Conservation (phyloP, 139 green algal genomes). For the Coelastrella sp. region DNA sequence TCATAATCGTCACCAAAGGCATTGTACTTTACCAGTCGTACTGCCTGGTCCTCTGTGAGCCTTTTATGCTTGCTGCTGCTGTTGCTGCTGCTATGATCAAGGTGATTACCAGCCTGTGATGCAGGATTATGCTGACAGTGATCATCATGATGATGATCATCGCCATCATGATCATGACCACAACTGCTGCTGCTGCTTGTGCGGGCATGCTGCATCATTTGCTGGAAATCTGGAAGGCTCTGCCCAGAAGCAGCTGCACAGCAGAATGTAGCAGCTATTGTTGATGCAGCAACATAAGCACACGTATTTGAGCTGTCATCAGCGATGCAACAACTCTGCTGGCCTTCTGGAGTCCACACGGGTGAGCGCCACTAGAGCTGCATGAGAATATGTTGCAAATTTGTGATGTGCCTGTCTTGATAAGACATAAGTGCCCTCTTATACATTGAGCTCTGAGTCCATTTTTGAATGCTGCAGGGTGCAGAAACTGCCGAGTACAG, state of each 20-base stretch:
- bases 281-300: not conserved
- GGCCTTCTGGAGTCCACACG: too few species aligned
- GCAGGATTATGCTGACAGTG: not conserved
- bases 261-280: not conserved
- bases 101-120: not conserved
- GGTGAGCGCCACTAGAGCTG: too few species aligned
- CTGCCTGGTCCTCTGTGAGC: not conserved
- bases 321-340: too few species aligned
- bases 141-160: not conserved
- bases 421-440: too few species aligned
- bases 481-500: too few species aligned
- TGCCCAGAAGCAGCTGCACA: conserved; percentile 9
- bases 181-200: conserved; percentile 3
- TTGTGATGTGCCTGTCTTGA: too few species aligned
- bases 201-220: conserved; percentile 16
- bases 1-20: conserved; percentile 65
- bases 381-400: too few species aligned
- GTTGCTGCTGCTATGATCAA: not conserved
- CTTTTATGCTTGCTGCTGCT: conserved; percentile 11
- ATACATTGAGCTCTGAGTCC: too few species aligned
- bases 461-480: too few species aligned
- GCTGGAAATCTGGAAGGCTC: not conserved
- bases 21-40: conserved; percentile 48
- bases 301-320: not conserved
- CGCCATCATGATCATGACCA: conserved; percentile 3